Evolutionary conservation across 2,329 filamentous ascomycete species (phyloP), one percentile per base, ranked within the genome.

Genomic region (Calonectria pteridis): DNA sequence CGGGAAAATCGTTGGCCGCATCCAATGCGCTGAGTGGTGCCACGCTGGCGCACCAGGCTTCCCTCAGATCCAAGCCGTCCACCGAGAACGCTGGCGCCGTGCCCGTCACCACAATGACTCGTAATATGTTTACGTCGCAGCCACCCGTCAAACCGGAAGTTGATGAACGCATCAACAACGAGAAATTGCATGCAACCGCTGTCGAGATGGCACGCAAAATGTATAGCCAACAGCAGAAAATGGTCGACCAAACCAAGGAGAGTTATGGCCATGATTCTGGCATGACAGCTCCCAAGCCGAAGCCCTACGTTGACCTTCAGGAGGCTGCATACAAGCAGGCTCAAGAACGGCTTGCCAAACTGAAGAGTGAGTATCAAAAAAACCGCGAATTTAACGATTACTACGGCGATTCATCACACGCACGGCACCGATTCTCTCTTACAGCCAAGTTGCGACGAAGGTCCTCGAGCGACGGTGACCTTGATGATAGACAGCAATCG

Each of bases 131-230:
- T 81, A 95, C 93, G 0, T 93, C 94, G 1, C 86, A 91, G 40
- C 95, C 95, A 5, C 93, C 93, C 0, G 91, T 97, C 4, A 88
- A 91, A 31, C 86, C 90, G 2, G 94, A 97, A 80, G 85, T 92
- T 0, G 93, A 97, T 50, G 95, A 98, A 80, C 90, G 92, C 82
- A 92, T 90, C 74, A 91, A 90, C 72, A 90, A 93, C 55, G 93
- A 95, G 77, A 91, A 92, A 6, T 87, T 98, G 3, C 93, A 93
- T 76, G 94, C 95, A 35, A 96, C 95, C 26, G 95, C 96, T 3
- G 87, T 98, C 4, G 94, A 94, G 14, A 98, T 98, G 95, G 95
- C 96, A 9, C 94, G 93, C 84, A 91, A 93, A 78, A 96, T 98
- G 92, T 98, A 95, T 81, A 90, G 88, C 14, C 87, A 91, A 40